Evolutionary conservation across 768 basidiomycete genomes (phyloP).

Genomic region (Suillus paluster): DNA sequence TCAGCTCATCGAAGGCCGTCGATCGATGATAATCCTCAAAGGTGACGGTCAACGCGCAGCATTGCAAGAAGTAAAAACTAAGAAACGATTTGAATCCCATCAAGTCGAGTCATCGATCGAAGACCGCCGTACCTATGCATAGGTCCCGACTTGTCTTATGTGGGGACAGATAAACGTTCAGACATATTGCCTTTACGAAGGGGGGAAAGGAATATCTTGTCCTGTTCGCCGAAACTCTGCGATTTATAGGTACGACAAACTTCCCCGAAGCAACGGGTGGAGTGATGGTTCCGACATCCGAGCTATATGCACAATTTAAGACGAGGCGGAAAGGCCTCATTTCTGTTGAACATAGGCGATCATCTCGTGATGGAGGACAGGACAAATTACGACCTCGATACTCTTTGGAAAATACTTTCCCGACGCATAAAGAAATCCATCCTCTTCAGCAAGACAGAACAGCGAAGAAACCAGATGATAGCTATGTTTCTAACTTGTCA

Average conservation of each 20-base stretch:
- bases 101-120: constrained; percentile 27
- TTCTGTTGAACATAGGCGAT: background rate
- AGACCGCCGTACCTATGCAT: constrained; percentile 28
- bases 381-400: background rate
- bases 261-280: constrained; percentile 13
- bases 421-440: background rate
- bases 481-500: background rate
- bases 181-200: constrained; percentile 10
- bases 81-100: constrained; percentile 4
- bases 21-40: background rate
- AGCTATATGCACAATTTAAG: constrained; percentile 8
- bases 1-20: background rate
- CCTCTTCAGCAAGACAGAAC: background rate
- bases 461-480: background rate
- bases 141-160: constrained; percentile 14
- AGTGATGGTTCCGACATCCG: constrained; percentile 16
- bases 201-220: constrained; percentile 20
- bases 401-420: background rate
- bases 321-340: background rate
- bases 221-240: constrained; percentile 10
- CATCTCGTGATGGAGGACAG: background rate
- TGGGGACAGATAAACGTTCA: constrained; percentile 14
- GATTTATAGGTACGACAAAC: constrained; percentile 17
- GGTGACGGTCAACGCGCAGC: background rate
- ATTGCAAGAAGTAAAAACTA: constrained; percentile 1